Conservation (phyloP, 1,284 basidiomycete genomes). For the Ceratobasidium sp. region DNA sequence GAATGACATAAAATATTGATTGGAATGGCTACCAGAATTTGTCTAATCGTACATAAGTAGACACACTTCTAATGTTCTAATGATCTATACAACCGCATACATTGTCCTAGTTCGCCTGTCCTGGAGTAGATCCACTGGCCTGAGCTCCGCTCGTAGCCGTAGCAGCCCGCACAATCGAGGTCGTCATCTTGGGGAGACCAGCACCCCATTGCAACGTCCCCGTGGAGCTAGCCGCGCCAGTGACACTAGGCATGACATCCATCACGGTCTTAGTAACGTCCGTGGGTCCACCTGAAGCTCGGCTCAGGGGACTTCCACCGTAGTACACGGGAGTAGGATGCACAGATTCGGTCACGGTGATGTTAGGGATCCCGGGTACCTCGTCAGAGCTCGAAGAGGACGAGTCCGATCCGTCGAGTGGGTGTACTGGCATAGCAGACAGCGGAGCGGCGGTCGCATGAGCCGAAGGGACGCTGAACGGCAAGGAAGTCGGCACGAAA, state of each 20-base stretch:
- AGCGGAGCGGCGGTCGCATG: not conserved
- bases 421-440: not conserved
- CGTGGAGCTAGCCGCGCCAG: not conserved
- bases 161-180: not conserved
- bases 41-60: not conserved
- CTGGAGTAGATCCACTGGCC: not conserved
- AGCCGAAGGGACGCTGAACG: not conserved
- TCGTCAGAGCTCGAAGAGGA: not conserved
- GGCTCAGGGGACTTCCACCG: not conserved
- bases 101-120: constrained; percentile 7
- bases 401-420: not conserved
- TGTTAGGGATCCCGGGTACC: too few relatives aligned
- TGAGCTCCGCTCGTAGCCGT: not conserved
- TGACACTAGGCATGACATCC: too few relatives aligned
- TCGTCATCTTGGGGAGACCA: not conserved
- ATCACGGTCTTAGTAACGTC: too few relatives aligned
- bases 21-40: not conserved
- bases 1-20: too few relatives aligned
- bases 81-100: not conserved
- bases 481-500: not conserved
- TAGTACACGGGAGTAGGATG: not conserved
- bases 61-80: not conserved
- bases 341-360: too few relatives aligned
- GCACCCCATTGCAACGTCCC: not conserved
- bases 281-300: not conserved